These are phyloP conservation scores for Chrysanthemum makinoi DNA, from an alignment of 129 eudicot genomes.

Conservation along the genomic window DNA sequence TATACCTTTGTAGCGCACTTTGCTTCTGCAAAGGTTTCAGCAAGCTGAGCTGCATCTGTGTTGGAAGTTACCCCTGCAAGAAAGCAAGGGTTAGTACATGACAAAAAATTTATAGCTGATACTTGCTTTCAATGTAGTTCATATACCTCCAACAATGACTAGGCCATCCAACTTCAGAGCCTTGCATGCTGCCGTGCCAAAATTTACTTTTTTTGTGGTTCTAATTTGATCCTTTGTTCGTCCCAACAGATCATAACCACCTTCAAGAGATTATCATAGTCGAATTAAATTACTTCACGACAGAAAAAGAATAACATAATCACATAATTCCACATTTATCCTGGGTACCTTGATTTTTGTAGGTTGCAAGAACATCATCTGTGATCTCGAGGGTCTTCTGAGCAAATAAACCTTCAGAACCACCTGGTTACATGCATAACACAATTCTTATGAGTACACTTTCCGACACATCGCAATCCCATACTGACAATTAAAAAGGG, in stretches of 20 bases:
- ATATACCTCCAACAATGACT: constrained; percentile 87
- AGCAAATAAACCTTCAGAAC: constrained; percentile 93
- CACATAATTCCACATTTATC: not conserved
- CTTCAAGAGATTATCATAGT: constrained; percentile 30
- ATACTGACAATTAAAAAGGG: not conserved
- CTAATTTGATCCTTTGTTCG: constrained; percentile 91
- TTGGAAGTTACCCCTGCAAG: constrained; percentile 94
- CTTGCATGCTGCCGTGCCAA: constrained; percentile 76
- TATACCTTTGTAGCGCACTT: constrained; percentile 86
- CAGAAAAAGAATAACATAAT: not conserved
- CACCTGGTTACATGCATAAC: constrained; percentile 51
- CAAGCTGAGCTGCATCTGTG: constrained; percentile 99
- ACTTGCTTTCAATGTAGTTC: not conserved
- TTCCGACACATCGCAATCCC: not conserved
- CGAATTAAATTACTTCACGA: not conserved
- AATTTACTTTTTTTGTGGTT: constrained; percentile 82
- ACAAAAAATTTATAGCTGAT: constrained; percentile 2
- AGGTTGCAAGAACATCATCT: constrained; percentile 68
- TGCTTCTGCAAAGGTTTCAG: constrained; percentile 95
- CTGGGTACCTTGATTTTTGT: constrained; percentile 78
- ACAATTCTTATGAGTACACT: not conserved
- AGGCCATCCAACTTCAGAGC: constrained; percentile 85
- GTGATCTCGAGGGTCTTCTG: constrained; percentile 84
- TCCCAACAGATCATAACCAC: constrained; percentile 94
- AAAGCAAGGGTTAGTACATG: constrained; percentile 19